A percentile compares a stretch with the other conserved stretches of the same genome.
phyloP scores from a whole-genome alignment of 106 monocot genomes.

The Platanthera zijinensis region DNA sequence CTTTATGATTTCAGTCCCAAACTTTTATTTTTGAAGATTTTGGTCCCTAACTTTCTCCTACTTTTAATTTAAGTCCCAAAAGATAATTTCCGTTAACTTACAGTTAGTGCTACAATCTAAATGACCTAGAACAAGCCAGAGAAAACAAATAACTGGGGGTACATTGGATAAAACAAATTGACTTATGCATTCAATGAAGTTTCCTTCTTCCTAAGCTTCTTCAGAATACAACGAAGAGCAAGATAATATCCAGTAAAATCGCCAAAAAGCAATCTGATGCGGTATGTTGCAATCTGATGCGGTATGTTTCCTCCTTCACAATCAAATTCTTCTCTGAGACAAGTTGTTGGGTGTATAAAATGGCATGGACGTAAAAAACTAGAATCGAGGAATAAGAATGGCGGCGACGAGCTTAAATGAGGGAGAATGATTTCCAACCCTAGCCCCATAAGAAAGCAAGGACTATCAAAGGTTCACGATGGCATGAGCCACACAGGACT shows the following conservation, averaged over 20 bases:
- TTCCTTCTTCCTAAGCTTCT: conserved; percentile 77
- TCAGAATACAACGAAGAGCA: conserved; percentile 82
- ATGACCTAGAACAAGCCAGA: not conserved
- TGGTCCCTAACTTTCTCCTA: too few species aligned
- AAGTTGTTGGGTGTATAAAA: conserved; percentile 61
- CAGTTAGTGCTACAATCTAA: too few species aligned
- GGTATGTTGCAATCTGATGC: conserved; percentile 35
- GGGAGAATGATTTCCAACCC: conserved; percentile 89
- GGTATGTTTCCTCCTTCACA: conserved; percentile 98
- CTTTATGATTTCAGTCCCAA: too few species aligned
- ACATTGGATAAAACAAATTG: not conserved
- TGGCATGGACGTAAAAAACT: conserved; percentile 54
- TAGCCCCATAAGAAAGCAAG: conserved; percentile 87
- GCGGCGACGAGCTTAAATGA: conserved; percentile 88
- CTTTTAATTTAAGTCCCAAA: too few species aligned
- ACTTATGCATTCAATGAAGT: conserved; percentile 96
- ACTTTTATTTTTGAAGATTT: too few species aligned
- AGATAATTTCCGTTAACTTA: too few species aligned
- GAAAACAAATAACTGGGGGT: conserved; percentile 17
- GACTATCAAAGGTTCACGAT: conserved; percentile 91
- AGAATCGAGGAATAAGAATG: conserved; percentile 88
- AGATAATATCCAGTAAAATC: conserved; percentile 98
- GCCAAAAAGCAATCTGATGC: conserved; percentile 61
- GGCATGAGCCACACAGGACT: conserved; percentile 82
- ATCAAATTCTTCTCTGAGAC: conserved; percentile 98